Conservation (phyloP, 2,329 filamentous ascomycete genomes). For the Tolypocladium tundrense region DNA sequence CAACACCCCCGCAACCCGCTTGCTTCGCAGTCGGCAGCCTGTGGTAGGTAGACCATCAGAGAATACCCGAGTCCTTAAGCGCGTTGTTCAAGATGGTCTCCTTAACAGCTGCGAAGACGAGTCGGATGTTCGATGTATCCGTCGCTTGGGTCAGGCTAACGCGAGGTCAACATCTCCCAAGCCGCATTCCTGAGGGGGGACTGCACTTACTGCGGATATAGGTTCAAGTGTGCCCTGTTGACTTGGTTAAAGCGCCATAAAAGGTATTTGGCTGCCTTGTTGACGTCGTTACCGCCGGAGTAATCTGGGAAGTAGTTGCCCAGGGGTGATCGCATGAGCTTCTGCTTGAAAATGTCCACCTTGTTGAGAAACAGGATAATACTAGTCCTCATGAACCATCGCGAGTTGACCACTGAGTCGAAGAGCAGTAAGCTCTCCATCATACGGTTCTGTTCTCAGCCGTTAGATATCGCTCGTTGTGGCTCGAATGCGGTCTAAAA, state of each 20-base stretch:
- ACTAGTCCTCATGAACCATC: slow-evolving; percentile 98
- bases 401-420: slow-evolving; percentile 95
- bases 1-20: slow-evolving; percentile 4
- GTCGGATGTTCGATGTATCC: slow-evolving; percentile 93
- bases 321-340: slow-evolving; percentile 78
- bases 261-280: slow-evolving; percentile 94
- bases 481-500: neutral
- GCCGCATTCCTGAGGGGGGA: too few species aligned
- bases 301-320: slow-evolving; percentile 98
- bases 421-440: slow-evolving; percentile 96
- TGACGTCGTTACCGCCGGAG: slow-evolving; percentile 93
- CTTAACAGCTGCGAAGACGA: slow-evolving; percentile 97
- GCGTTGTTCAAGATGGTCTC: slow-evolving; percentile 98
- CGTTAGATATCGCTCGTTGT: neutral
- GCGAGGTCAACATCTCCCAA: neutral
- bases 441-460: slow-evolving; percentile 76
- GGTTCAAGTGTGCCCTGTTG: slow-evolving; percentile 87
- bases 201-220: slow-evolving; percentile 82
- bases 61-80: slow-evolving; percentile 93
- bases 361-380: slow-evolving; percentile 99
- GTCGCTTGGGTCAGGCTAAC: slow-evolving; percentile 91
- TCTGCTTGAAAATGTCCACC: slow-evolving; percentile 95
- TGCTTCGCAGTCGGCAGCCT: slow-evolving; percentile 8
- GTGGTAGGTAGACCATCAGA: slow-evolving; percentile 39
- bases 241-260: slow-evolving; percentile 99